Base-by-base conservation (phyloP, 73 alveolate genomes). In the Paramecium caudatum region DNA sequence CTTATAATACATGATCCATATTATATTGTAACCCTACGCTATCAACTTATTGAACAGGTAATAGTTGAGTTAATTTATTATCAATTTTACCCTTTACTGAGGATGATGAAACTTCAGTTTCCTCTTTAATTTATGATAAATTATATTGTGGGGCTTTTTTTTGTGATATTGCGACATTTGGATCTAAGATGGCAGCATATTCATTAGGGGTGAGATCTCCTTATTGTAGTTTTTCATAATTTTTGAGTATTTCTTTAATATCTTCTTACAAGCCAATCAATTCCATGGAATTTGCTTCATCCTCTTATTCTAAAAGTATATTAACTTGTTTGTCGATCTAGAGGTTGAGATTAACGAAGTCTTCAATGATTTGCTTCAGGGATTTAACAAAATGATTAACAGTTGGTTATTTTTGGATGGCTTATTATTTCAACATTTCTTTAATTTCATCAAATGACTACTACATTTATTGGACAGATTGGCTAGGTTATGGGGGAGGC, bases 61-160 rank as follows among this genome's bases (percentile, higher is more conserved):
- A 19, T n/a, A n/a, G n/a, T n/a, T n/a, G n/a, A n/a, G n/a, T n/a
- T 10, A 55, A 23, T 10, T 55, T 55, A 7, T 55, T 55, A 23
- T 55, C 80, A 23, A 55, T 43, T 21, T 23, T 55, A 55, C 80
- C 80, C 10, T 55, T 5, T 43, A 55, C 30, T 23, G 80, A 55
- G 23, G 80, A 55, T 10, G 23, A 55, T 27, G 80, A 55, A 6
- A 27, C 30, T 8, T 55, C 80, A 55, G 80, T 55, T 25, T 55
- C 80, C n/a, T 55, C 80, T 27, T 55, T 10, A 27, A 55, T 55
- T 19, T 37, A 55, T 23, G 23, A 10, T 8, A 55, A 55, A 55
- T 55, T 23, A 0, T 55, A 23, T 55, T 46, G 17, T 1, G 70
- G 70, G 25, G 16, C 39, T 49, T 16, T 3, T 49, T 49, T 0